Conservation (phyloP, 1,284 basidiomycete genomes). For the Cystobasidium pallidum region DNA sequence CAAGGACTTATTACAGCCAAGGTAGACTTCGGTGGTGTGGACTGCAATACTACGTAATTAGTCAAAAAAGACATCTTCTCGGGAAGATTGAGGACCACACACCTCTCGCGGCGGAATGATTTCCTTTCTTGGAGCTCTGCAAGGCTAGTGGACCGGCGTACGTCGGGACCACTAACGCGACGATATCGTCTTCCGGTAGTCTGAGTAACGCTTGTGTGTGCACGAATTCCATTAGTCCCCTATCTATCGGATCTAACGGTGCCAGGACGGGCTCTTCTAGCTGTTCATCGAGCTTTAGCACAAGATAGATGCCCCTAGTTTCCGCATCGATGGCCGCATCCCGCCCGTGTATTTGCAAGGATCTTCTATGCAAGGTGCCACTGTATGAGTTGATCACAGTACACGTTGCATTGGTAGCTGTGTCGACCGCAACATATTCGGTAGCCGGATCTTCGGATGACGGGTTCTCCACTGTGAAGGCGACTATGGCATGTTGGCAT, state of each 20-base stretch:
- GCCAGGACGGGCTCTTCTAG: neutral
- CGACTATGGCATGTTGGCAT: neutral
- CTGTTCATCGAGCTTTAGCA: neutral
- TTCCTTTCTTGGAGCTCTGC: neutral
- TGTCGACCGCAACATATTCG: neutral
- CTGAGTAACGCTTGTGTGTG: neutral
- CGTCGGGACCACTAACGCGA: slow-evolving; percentile 5
- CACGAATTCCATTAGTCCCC: slow-evolving; percentile 4
- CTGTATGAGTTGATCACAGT: slow-evolving; percentile 6
- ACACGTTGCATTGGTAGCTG: neutral
- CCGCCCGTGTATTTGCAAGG: neutral
- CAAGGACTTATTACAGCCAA: neutral
- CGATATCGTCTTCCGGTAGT: neutral
- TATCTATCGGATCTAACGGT: neutral
- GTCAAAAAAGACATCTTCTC: neutral
- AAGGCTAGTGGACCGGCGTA: slow-evolving; percentile 14
- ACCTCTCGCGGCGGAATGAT: slow-evolving; percentile 7
- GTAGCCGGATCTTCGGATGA: neutral
- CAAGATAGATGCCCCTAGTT: neutral
- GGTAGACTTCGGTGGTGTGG: slow-evolving; percentile 10
- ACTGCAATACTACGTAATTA: slow-evolving; percentile 18
- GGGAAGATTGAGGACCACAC: neutral
- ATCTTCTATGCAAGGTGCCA: neutral
- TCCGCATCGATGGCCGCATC: neutral
- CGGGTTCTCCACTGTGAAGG: neutral